A percentile compares a stretch with the other conserved stretches of the same genome.
These are phyloP conservation scores for Setaria italica DNA, from an alignment of 202 grass and related monocot genomes.

Conservation along the genomic window DNA sequence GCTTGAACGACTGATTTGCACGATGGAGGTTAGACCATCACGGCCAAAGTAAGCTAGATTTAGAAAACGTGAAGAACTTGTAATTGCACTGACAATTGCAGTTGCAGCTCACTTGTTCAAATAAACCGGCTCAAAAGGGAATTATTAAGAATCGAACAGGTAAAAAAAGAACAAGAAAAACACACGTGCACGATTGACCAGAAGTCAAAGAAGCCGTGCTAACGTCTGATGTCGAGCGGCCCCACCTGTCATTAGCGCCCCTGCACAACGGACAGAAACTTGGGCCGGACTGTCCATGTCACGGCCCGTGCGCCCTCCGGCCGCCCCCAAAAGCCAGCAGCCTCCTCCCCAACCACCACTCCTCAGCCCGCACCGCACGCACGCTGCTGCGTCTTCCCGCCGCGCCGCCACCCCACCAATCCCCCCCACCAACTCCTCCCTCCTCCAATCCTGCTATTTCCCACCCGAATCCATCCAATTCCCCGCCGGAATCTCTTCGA, in stretches of 20 bases:
- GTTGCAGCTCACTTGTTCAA: too few relatives aligned
- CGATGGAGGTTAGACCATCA: too few relatives aligned
- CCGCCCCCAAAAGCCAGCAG: slow-evolving; percentile 14
- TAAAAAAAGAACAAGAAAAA: too few relatives aligned
- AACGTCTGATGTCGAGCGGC: not conserved
- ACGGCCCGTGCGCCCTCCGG: not conserved
- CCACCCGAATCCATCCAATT: not conserved
- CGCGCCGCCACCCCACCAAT: slow-evolving; percentile 39
- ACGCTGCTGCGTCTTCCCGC: slow-evolving; percentile 8
- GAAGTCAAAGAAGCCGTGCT: too few relatives aligned
- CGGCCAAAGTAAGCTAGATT: too few relatives aligned
- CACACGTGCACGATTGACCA: too few relatives aligned
- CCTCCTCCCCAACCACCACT: not conserved
- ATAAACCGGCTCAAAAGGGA: too few relatives aligned
- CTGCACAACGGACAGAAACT: not conserved
- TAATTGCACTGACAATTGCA: too few relatives aligned
- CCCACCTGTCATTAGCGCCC: not conserved
- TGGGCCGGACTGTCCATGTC: not conserved
- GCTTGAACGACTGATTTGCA: too few relatives aligned
- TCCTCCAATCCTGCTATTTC: not conserved
- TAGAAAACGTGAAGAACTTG: too few relatives aligned
- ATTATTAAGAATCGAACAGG: too few relatives aligned
- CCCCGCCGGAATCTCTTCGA: not conserved
- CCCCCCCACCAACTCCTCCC: not conserved
- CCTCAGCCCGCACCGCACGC: not conserved